phyloP scores from a whole-genome alignment of 2,329 filamentous ascomycete species.

The Trichoderma oligosporum region DNA sequence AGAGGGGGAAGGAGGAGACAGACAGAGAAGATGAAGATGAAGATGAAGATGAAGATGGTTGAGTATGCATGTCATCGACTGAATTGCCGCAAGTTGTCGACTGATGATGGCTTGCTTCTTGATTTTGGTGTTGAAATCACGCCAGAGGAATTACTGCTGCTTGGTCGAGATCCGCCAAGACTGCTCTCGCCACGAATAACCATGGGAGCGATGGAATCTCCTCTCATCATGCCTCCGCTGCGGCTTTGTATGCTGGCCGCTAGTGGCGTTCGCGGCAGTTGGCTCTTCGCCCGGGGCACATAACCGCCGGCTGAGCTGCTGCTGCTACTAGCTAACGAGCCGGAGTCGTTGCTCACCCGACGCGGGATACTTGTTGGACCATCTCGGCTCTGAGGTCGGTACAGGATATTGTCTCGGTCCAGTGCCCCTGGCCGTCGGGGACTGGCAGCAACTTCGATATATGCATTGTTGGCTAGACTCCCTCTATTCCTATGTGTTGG shows the following conservation, averaged over 20 bases:
- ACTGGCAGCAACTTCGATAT: constrained; percentile 52
- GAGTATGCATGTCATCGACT: neutral
- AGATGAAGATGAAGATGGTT: neutral
- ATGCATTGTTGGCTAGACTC: constrained; percentile 39
- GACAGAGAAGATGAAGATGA: neutral
- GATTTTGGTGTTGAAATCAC: constrained; percentile 12
- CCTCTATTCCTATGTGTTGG: constrained; percentile 44
- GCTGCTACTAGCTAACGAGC: constrained; percentile 25
- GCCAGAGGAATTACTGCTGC: constrained; percentile 20
- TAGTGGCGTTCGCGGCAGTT: constrained; percentile 39
- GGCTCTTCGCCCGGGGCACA: constrained; percentile 33
- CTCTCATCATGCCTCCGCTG: constrained; percentile 20
- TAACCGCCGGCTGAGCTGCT: constrained; percentile 2
- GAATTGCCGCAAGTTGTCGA: constrained; percentile 13
- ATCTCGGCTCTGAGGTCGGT: constrained; percentile 42
- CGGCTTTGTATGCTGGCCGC: constrained; percentile 26
- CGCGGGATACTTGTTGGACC: constrained; percentile 42
- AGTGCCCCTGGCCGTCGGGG: constrained; percentile 40
- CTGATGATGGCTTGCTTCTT: constrained; percentile 12
- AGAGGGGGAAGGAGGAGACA: too few species aligned
- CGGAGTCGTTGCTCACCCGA: constrained; percentile 40
- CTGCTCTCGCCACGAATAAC: constrained; percentile 39
- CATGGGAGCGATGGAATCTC: constrained; percentile 27
- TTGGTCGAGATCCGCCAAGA: constrained; percentile 27
- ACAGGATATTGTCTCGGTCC: constrained; percentile 41